These are phyloP conservation scores for Trichoderma atrobrunneum DNA, from an alignment of 2,329 filamentous ascomycete genomes.

Conservation along the genomic window DNA sequence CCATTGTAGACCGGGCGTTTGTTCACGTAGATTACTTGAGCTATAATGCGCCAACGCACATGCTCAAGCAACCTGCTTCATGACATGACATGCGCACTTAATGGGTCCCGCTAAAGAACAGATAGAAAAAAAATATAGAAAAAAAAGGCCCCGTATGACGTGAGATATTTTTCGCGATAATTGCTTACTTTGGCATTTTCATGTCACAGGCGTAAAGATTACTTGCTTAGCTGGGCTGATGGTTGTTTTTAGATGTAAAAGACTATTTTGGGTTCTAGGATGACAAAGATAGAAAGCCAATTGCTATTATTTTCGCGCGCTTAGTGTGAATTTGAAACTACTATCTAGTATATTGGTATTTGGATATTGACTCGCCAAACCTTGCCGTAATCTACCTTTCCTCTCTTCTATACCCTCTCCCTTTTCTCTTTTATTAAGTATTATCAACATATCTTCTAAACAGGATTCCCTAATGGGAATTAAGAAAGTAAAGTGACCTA, in stretches of 20 bases:
- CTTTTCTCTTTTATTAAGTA: neutral
- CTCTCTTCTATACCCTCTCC: neutral
- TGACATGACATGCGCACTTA: neutral
- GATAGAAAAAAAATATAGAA: too few relatives aligned
- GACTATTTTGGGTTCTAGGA: neutral
- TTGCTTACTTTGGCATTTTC: neutral
- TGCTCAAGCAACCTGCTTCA: slow-evolving; percentile 38
- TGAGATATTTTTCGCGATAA: neutral
- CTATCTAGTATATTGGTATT: neutral
- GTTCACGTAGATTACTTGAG: slow-evolving; percentile 65
- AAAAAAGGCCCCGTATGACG: neutral
- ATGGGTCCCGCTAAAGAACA: neutral
- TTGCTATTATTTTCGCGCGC: neutral
- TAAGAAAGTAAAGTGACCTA: neutral
- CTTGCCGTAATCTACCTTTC: neutral
- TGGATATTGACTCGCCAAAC: neutral
- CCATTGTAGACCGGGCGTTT: slow-evolving; percentile 71
- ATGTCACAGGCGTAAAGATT: neutral
- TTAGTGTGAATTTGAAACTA: neutral
- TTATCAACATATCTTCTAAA: neutral
- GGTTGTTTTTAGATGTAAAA: neutral
- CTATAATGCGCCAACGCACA: slow-evolving; percentile 61
- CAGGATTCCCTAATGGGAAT: neutral
- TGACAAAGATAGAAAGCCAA: neutral
- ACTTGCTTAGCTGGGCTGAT: neutral